These are phyloP conservation scores for Globisporangium perplexum DNA, from an alignment of 352 stramenopile species.

Conservation along the genomic window DNA sequence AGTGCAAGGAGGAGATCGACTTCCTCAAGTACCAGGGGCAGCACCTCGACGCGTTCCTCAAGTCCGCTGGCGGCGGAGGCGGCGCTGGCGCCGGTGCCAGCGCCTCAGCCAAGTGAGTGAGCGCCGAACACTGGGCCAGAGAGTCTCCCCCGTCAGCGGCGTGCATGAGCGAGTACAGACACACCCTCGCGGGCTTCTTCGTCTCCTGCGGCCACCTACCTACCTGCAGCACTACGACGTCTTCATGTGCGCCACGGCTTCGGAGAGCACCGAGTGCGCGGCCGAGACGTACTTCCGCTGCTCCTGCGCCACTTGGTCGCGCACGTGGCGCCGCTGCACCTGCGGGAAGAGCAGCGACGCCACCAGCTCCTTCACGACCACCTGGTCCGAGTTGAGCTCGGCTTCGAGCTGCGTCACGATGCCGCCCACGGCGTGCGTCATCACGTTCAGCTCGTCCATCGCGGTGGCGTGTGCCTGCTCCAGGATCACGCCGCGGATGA, in stretches of 20 bases:
- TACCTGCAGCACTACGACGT: conserved; percentile 5
- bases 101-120: conserved; percentile 1
- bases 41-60: conserved; percentile 94
- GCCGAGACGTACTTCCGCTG: conserved; percentile 66
- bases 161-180: neutral
- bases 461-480: conserved; percentile 42
- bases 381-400: conserved; percentile 38
- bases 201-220: neutral
- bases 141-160: neutral
- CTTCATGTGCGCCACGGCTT: conserved; percentile 23
- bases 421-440: conserved; percentile 27
- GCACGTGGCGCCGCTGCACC: conserved; percentile 60
- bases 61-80: conserved; percentile 64
- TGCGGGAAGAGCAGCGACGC: conserved; percentile 77
- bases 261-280: conserved; percentile 48
- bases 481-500: conserved; percentile 51
- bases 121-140: too few relatives aligned
- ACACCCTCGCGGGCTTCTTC: neutral
- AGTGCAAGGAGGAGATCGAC: conserved; percentile 92
- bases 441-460: conserved; percentile 46
- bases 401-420: conserved; percentile 54
- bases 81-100: conserved; percentile 2
- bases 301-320: conserved; percentile 46
- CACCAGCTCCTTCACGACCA: conserved; percentile 73
- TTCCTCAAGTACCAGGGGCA: conserved; percentile 95